A percentile compares a stretch with the other conserved stretches of the same genome.
Evolutionary conservation across 2,329 filamentous ascomycete genomes (phyloP).

Genomic region (Lasiodiplodia sp.): DNA sequence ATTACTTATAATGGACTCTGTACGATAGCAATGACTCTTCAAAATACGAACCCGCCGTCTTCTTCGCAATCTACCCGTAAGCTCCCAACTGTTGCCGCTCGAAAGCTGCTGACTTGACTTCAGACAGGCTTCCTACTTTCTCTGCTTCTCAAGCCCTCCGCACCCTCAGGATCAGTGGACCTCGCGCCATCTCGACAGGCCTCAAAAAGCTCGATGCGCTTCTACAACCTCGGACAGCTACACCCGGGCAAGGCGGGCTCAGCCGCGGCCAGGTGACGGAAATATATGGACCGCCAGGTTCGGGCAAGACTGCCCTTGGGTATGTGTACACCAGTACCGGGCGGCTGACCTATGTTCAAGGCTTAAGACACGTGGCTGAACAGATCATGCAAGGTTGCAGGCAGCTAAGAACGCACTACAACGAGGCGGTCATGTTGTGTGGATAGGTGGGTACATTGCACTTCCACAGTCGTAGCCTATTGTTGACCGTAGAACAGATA

Average conservation of each 20-base stretch:
- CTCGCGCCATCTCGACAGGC: constrained; percentile 57
- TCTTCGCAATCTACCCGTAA: constrained; percentile 48
- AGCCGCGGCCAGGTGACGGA: constrained; percentile 81
- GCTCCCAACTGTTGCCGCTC: constrained; percentile 29
- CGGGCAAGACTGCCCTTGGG: constrained; percentile 85
- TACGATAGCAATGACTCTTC: constrained; percentile 38
- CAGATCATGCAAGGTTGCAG: constrained; percentile 66
- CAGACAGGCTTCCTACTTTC: constrained; percentile 77
- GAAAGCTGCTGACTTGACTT: background rate
- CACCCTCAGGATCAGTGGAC: constrained; percentile 61
- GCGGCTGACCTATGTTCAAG: background rate
- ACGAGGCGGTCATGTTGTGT: constrained; percentile 71
- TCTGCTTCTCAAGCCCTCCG: constrained; percentile 77
- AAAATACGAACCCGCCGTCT: constrained; percentile 38
- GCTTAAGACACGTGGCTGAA: background rate
- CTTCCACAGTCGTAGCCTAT: background rate
- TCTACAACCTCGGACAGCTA: constrained; percentile 40
- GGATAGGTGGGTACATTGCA: constrained; percentile 72
- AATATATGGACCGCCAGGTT: constrained; percentile 85
- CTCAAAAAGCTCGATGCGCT: constrained; percentile 56
- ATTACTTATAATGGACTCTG: background rate
- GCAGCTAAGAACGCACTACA: constrained; percentile 69
- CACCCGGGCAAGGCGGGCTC: constrained; percentile 63
- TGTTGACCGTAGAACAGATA: constrained; percentile 49
- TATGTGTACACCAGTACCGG: constrained; percentile 53